Evolutionary conservation across 1,139 yeast genomes (phyloP), one percentile per base, ranked within the genome.

Genomic region (Eremothecium gossypii): DNA sequence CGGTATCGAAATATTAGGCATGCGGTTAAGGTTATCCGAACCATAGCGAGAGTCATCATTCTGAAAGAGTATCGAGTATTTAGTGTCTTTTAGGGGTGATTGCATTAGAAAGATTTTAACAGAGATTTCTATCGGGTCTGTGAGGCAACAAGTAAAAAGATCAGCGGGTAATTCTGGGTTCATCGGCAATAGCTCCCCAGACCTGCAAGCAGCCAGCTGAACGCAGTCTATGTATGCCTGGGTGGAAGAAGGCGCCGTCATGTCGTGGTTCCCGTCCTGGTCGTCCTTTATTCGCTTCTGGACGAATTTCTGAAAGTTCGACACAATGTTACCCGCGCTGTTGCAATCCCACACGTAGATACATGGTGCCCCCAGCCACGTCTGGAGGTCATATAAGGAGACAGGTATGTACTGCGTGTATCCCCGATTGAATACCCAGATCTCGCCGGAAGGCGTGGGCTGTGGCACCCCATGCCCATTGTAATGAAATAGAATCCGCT

Each of bases 381-480:
- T 82, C 58, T 91, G 98, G 41, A 91, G 68, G 57, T 93, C 98
- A 59, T 85, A 87, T 17, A 91, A 66, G 5, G 96, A 84, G 2
- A 91, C 93, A 1, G 99, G 99, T 47, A 91, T 91, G 60, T 91
- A 91, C 64, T 91, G 98, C 1, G 98, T 91, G 61, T 89, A 93
- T 1, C 96, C 96, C 52, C 96, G 70, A 62, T 91, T 91, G 66
- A 91, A 91, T 11, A 93, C 97, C 99, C 99, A 91, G 17, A 91
- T 86, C 58, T 91, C 99, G n/a, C 99, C 99, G 42, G 89, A 79
- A 27, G 87, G 78, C 0, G 98, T 93, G 0, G 99, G 98, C 51
- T 87, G 87, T 0, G 99, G 99, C 2, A 91, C 99, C 12, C 99
- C 99, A 58, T 91, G 99, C 3, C 99, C 99, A 56, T 91, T 91